Evolutionary conservation across 2,329 filamentous ascomycete species (phyloP).

Genomic region (Neopestalotiopsis rosae): DNA sequence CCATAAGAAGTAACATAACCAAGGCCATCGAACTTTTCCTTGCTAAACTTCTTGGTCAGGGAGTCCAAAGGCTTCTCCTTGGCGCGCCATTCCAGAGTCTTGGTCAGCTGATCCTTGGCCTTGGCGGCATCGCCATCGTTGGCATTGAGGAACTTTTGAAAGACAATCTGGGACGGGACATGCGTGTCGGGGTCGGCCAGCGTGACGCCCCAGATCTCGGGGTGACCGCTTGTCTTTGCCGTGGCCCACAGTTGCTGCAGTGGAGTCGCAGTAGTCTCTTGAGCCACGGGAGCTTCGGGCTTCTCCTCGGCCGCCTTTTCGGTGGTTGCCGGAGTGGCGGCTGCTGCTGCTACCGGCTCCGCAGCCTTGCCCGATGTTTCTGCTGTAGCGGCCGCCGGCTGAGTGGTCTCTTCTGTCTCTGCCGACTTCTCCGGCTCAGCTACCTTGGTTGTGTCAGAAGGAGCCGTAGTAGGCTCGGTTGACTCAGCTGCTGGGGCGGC

Average conservation of each 20-base stretch:
- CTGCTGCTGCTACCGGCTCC: too few relatives aligned
- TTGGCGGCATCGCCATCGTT: constrained; percentile 78
- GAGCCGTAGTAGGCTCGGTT: background rate
- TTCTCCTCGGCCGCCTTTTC: constrained; percentile 24
- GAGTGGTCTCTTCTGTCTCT: background rate
- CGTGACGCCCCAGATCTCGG: constrained; percentile 86
- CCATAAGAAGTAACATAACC: constrained; percentile 80
- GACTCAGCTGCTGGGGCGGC: constrained; percentile 6
- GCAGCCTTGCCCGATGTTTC: too few relatives aligned
- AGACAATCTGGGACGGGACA: constrained; percentile 79
- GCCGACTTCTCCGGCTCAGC: background rate
- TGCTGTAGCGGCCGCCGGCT: background rate
- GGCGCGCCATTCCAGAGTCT: constrained; percentile 84
- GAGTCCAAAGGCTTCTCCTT: constrained; percentile 73
- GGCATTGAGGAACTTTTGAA: constrained; percentile 93
- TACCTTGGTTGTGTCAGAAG: background rate
- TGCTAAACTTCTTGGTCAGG: constrained; percentile 67
- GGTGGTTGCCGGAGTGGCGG: background rate
- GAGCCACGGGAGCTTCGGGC: constrained; percentile 20
- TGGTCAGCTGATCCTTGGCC: constrained; percentile 78
- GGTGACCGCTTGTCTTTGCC: constrained; percentile 51
- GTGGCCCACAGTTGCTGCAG: constrained; percentile 37
- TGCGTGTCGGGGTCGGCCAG: constrained; percentile 60
- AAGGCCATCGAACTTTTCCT: constrained; percentile 74
- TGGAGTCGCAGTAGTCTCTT: constrained; percentile 31